Conservation (phyloP, 1,284 basidiomycete species). For the Irpex lacteus region DNA sequence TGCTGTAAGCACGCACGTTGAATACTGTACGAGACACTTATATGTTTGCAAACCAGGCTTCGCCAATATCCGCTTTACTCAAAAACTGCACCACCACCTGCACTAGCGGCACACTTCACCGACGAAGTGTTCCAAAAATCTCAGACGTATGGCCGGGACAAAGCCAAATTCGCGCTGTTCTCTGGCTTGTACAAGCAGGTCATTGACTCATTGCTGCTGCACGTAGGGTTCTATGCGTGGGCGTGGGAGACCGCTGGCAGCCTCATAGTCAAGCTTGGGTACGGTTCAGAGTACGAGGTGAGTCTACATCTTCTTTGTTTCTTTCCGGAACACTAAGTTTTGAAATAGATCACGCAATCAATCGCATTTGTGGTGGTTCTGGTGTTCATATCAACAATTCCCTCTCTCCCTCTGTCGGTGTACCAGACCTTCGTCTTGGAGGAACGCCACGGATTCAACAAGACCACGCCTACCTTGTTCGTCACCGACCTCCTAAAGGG, state of each 20-base stretch:
- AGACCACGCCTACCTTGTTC: conserved; percentile 78
- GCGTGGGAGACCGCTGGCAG: conserved; percentile 67
- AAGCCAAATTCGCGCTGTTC: conserved; percentile 82
- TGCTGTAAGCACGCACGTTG: conserved; percentile 51
- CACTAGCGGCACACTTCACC: conserved; percentile 72
- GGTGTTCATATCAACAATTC: conserved; percentile 64
- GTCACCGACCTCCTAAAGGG: conserved; percentile 80
- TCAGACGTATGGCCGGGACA: conserved; percentile 89
- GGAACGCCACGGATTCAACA: conserved; percentile 96
- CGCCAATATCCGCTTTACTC: conserved; percentile 87
- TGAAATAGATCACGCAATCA: conserved; percentile 74
- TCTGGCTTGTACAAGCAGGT: conserved; percentile 73
- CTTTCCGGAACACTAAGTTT: not conserved
- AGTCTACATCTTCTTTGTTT: conserved; percentile 17
- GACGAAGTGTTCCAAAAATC: conserved; percentile 82
- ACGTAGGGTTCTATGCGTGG: conserved; percentile 78
- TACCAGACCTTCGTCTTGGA: conserved; percentile 95
- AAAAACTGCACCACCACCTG: conserved; percentile 73
- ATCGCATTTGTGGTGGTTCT: conserved; percentile 75
- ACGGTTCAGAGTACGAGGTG: conserved; percentile 67
- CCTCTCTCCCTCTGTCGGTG: conserved; percentile 70
- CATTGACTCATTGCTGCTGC: conserved; percentile 71
- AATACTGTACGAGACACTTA: not conserved
- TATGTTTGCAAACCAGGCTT: conserved; percentile 39
- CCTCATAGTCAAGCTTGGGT: conserved; percentile 52